phyloP scores from a whole-genome alignment of 768 basidiomycete genomes.

The Trichaptum fuscoviolaceum region DNA sequence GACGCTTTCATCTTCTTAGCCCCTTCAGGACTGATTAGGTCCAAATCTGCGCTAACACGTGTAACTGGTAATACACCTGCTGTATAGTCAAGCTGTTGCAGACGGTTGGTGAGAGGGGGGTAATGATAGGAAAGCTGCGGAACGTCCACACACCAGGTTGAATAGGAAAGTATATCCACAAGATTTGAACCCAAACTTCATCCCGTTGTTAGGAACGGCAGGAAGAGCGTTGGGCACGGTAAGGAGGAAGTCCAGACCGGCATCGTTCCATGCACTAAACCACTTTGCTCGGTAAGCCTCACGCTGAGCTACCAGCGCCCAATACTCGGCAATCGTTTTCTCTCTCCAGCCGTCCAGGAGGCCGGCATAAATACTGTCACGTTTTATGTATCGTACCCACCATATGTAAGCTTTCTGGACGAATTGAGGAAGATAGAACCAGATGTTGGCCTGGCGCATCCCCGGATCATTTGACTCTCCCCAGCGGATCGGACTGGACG shows the following conservation, averaged over 20 bases:
- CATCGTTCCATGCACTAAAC: constrained; percentile 33
- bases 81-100: constrained; percentile 42
- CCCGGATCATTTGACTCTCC: constrained; percentile 48
- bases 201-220: constrained; percentile 48
- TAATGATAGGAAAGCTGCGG: constrained; percentile 5
- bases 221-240: constrained; percentile 60
- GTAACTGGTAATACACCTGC: constrained; percentile 60
- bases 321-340: constrained; percentile 49
- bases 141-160: constrained; percentile 44
- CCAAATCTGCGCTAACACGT: constrained; percentile 39
- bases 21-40: constrained; percentile 28
- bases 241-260: constrained; percentile 56
- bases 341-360: constrained; percentile 42
- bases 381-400: constrained; percentile 46
- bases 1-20: constrained; percentile 26
- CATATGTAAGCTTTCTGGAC: constrained; percentile 42
- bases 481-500: constrained; percentile 27
- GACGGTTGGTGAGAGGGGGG: not conserved
- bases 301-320: constrained; percentile 40
- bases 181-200: constrained; percentile 50
- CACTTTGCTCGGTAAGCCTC: constrained; percentile 37
- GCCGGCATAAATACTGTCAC: constrained; percentile 49
- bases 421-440: constrained; percentile 42
- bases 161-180: constrained; percentile 64
- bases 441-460: constrained; percentile 31